These are phyloP conservation scores for Schizophyllum amplum DNA, from an alignment of 1,284 basidiomycete species.

Conservation along the genomic window DNA sequence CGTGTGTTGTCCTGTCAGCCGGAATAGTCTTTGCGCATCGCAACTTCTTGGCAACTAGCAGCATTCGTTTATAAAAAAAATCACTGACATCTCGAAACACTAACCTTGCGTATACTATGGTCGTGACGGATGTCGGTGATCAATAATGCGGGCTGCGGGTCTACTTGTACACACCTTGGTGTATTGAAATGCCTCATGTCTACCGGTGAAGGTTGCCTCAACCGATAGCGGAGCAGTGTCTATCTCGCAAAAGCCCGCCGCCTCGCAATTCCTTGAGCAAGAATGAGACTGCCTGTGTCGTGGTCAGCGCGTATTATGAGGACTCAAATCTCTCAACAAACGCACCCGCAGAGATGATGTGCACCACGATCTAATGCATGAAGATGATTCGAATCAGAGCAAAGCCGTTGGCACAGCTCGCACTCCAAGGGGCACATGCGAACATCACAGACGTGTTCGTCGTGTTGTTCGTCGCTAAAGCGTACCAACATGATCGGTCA, in stretches of 20 bases:
- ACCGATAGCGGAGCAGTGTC: constrained; percentile 49
- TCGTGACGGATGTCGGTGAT: constrained; percentile 22
- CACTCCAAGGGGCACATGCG: constrained; percentile 46
- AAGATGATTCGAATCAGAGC: constrained; percentile 39
- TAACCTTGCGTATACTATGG: constrained; percentile 32
- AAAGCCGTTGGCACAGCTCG: constrained; percentile 45
- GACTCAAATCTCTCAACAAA: constrained; percentile 5
- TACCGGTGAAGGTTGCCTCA: constrained; percentile 45
- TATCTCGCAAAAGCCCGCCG: constrained; percentile 46
- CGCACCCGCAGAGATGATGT: constrained; percentile 54
- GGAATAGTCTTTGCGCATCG: constrained; percentile 40
- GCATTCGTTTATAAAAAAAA: neutral
- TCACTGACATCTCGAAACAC: neutral
- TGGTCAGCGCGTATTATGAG: neutral
- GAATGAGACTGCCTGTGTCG: constrained; percentile 37
- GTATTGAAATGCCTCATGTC: constrained; percentile 42
- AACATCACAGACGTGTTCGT: constrained; percentile 38
- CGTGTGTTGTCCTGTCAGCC: constrained; percentile 31
- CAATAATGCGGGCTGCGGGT: neutral
- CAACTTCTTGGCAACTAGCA: constrained; percentile 37
- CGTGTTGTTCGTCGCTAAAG: constrained; percentile 27
- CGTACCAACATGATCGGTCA: neutral
- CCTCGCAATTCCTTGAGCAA: constrained; percentile 34
- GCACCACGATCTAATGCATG: constrained; percentile 35
- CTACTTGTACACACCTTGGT: constrained; percentile 38